Evolutionary conservation across 2,329 filamentous ascomycete species (phyloP), one percentile per base, ranked within the genome.

Genomic region (Diaporthe caulivora): DNA sequence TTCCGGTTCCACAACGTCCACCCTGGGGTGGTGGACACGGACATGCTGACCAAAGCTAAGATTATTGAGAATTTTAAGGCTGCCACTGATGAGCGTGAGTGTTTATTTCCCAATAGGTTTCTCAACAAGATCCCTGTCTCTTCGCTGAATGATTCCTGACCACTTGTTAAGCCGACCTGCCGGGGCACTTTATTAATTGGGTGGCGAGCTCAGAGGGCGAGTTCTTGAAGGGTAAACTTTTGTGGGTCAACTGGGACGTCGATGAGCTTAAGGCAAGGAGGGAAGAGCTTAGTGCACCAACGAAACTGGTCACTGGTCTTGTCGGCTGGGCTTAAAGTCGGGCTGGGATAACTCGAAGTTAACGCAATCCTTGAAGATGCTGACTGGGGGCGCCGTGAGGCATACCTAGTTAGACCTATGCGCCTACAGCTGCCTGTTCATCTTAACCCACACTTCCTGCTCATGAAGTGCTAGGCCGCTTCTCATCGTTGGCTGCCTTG

Each of bases 221-320:
- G 10, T 85, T 85, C 65, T 69, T 86, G 51, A 82, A 80, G 42
- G 79, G 80, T 4, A 84, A 82, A 60, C 80, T 81, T 49, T 64
- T 83, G 2, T 85, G 82, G 79, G 77, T 79, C 18, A 83, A 83
- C 29, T 86, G 83, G 83, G 84, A 86, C 78, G 80, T 84, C 2
- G 80, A 84, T 71, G 84, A 85, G 75, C 76, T 86, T 18, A 81
- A 81, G 76, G 77, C 78, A 40, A 71, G 51, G 34, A 68, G 31
- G 51, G 70, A 55, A 7, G 57, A 68, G 29, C 40, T 72, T 7
- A 21, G 26, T 68, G 70, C 49, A 21, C 49, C 49, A 3, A 65
- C 3, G 2, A 49, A 51, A 21, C 11, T 72, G 37, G n/a, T 68
- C n/a, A 72, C 70, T 4, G 70, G 70, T n/a, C 64, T 72, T 17